phyloP scores from a whole-genome alignment of 768 basidiomycete genomes.

The Pleurotus djamor region DNA sequence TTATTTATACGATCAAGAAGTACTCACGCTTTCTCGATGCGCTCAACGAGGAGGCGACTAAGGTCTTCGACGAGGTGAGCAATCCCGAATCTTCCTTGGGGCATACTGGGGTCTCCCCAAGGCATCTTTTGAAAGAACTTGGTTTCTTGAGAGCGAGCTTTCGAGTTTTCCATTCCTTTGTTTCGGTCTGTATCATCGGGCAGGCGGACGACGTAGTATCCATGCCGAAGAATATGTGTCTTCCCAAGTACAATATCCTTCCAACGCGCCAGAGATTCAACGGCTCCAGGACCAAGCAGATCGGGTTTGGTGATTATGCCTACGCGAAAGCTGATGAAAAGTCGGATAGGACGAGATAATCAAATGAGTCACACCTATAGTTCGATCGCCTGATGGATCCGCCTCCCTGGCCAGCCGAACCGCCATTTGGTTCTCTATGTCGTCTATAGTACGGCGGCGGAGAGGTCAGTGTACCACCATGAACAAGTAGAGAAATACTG shows the following conservation, averaged over 20 bases:
- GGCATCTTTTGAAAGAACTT: slow-evolving; percentile 50
- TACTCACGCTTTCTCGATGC: slow-evolving; percentile 53
- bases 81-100: slow-evolving; percentile 49
- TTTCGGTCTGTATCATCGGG: slow-evolving; percentile 57
- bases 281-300: slow-evolving; percentile 39
- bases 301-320: slow-evolving; percentile 77
- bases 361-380: slow-evolving; percentile 46
- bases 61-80: slow-evolving; percentile 49
- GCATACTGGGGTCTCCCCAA: slow-evolving; percentile 48
- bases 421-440: slow-evolving; percentile 65
- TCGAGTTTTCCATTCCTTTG: slow-evolving; percentile 28
- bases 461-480: neutral
- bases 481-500: slow-evolving; percentile 3
- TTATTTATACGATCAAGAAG: neutral
- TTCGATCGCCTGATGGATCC: slow-evolving; percentile 55
- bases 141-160: slow-evolving; percentile 31
- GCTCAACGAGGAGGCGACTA: slow-evolving; percentile 46
- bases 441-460: slow-evolving; percentile 37
- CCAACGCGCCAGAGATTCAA: slow-evolving; percentile 41
- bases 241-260: slow-evolving; percentile 48
- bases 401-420: slow-evolving; percentile 48
- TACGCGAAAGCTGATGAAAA: slow-evolving; percentile 16
- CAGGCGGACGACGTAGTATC: slow-evolving; percentile 68
- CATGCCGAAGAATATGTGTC: slow-evolving; percentile 42
- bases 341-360: neutral